phyloP scores from a whole-genome alignment of 2,329 filamentous ascomycete genomes.

The Aquanectria penicillioides region DNA sequence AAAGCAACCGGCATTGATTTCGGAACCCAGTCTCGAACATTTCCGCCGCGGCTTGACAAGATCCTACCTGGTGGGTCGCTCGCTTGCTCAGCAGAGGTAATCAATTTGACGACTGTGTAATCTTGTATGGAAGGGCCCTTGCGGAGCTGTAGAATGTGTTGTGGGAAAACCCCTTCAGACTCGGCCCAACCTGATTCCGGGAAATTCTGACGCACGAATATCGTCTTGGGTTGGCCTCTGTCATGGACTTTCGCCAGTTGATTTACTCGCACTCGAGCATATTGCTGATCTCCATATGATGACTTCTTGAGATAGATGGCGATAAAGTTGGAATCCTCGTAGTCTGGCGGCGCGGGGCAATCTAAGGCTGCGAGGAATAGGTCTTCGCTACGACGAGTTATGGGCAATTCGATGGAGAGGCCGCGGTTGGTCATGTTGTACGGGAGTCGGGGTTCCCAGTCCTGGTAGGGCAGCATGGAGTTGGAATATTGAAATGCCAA shows the following conservation, averaged over 20 bases:
- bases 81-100: background rate
- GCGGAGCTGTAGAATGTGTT: conserved; percentile 31
- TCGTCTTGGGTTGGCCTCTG: conserved; percentile 33
- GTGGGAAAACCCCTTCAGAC: conserved; percentile 32
- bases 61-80: background rate
- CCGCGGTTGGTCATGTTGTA: conserved; percentile 42
- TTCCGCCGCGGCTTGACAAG: background rate
- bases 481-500: conserved; percentile 50
- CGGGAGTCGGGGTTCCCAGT: conserved; percentile 42
- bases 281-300: conserved; percentile 36
- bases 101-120: background rate
- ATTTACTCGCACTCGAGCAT: conserved; percentile 37
- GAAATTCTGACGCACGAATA: conserved; percentile 44
- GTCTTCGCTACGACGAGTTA: conserved; percentile 24
- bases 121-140: conserved; percentile 12
- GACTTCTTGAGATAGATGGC: conserved; percentile 44
- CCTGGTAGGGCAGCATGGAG: conserved; percentile 44
- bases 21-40: background rate
- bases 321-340: conserved; percentile 41
- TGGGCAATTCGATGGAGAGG: conserved; percentile 38
- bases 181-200: background rate
- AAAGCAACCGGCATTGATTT: background rate
- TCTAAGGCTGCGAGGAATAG: conserved; percentile 44
- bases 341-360: conserved; percentile 44
- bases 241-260: conserved; percentile 25